These are phyloP conservation scores for Pleurotus giganteus DNA, from an alignment of 768 basidiomycete genomes.

Conservation along the genomic window DNA sequence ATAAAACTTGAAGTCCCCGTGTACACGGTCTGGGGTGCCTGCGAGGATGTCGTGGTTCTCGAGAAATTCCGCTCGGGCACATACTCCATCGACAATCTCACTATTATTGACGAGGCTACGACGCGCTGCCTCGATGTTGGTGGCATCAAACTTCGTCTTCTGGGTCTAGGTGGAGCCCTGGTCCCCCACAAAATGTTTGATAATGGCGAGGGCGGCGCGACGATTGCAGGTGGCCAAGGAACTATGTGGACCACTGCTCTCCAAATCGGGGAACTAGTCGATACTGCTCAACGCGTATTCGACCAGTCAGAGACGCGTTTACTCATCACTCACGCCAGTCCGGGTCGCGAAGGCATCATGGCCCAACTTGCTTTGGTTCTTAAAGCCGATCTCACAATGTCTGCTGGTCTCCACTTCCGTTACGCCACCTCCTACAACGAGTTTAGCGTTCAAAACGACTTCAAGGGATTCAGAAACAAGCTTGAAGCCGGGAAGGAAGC, in stretches of 20 bases:
- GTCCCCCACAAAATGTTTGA: slow-evolving; percentile 95
- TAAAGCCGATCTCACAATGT: slow-evolving; percentile 93
- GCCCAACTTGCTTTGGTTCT: slow-evolving; percentile 85
- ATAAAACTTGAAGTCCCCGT: slow-evolving; percentile 92
- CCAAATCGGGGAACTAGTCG: slow-evolving; percentile 96
- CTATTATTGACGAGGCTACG: slow-evolving; percentile 94
- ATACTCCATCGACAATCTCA: slow-evolving; percentile 86
- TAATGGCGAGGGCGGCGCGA: slow-evolving; percentile 90
- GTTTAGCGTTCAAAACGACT: slow-evolving; percentile 88
- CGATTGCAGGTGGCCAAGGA: slow-evolving; percentile 97
- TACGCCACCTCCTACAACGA: slow-evolving; percentile 97
- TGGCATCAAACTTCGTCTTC: slow-evolving; percentile 87
- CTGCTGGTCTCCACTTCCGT: slow-evolving; percentile 96
- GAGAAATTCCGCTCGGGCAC: slow-evolving; percentile 88
- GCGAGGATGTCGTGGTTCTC: slow-evolving; percentile 90
- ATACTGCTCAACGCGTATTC: slow-evolving; percentile 92
- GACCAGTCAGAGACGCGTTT: slow-evolving; percentile 93
- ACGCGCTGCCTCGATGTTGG: slow-evolving; percentile 89
- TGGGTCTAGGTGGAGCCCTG: slow-evolving; percentile 95
- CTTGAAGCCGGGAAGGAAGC: slow-evolving; percentile 71
- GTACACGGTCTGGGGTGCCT: slow-evolving; percentile 96
- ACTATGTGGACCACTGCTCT: slow-evolving; percentile 99
- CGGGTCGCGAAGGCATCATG: slow-evolving; percentile 91
- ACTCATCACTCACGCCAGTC: slow-evolving; percentile 87
- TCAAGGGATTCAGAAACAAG: slow-evolving; percentile 85